Conservation (phyloP, 179 eudicot species). For the Carnegiea gigantea region DNA sequence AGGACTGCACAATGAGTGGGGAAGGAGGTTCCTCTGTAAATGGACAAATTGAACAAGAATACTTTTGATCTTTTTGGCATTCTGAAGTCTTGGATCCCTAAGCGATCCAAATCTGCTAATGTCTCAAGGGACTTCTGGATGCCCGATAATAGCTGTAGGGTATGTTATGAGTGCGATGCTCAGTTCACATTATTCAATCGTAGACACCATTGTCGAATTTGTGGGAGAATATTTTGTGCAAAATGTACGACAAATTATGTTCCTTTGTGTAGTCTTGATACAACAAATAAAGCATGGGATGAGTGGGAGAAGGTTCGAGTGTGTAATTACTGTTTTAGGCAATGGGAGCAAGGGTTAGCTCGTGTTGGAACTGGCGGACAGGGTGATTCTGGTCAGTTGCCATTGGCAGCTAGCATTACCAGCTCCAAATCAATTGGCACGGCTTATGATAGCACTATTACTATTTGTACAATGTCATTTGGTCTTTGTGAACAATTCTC, state of each 20-base stretch:
- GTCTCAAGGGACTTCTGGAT: constrained; percentile 97
- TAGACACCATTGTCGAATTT: constrained; percentile 91
- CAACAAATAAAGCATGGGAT: constrained; percentile 37
- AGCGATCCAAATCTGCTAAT: constrained; percentile 66
- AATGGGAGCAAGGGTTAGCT: constrained; percentile 65
- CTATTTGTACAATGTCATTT: constrained; percentile 65
- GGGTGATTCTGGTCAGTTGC: constrained; percentile 46
- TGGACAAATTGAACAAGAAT: constrained; percentile 61
- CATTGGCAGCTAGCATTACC: constrained; percentile 55
- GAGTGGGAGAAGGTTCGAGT: constrained; percentile 79
- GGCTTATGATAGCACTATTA: constrained; percentile 55
- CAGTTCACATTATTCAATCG: constrained; percentile 83
- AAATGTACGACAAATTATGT: constrained; percentile 83
- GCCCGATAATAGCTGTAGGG: constrained; percentile 95
- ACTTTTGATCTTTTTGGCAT: constrained; percentile 46
- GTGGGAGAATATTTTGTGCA: constrained; percentile 88
- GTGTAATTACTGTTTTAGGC: constrained; percentile 89
- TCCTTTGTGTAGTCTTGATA: constrained; percentile 49
- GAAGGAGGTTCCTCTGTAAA: constrained; percentile 47
- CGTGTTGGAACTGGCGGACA: constrained; percentile 43
- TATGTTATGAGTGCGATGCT: constrained; percentile 93
- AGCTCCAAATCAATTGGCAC: constrained; percentile 69
- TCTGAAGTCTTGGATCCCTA: constrained; percentile 74
- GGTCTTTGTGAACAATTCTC: constrained; percentile 50
- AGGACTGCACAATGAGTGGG: constrained; percentile 73